Conservation (phyloP, 805 yeast species). For the Pichia eremophila region DNA sequence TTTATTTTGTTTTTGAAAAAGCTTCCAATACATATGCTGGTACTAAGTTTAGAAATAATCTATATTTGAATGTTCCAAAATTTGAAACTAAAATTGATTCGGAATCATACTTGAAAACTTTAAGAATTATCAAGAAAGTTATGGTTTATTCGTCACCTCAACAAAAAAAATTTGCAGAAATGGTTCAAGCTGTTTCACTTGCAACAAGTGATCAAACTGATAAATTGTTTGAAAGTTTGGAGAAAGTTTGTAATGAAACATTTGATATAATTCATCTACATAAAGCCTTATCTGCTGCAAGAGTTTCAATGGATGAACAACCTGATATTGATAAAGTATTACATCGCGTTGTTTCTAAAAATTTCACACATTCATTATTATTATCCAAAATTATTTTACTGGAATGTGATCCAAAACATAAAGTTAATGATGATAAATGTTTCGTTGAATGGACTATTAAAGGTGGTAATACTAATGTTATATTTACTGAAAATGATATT, state of each 20-base stretch:
- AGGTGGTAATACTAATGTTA: constrained; percentile 64
- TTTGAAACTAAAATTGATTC: constrained; percentile 65
- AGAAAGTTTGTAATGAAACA: constrained; percentile 5
- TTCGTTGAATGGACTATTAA: constrained; percentile 48
- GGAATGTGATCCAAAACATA: constrained; percentile 19
- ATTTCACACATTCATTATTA: constrained; percentile 34
- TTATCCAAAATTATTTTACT: constrained; percentile 31
- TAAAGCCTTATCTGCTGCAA: constrained; percentile 32
- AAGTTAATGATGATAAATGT: constrained; percentile 11
- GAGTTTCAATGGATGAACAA: constrained; percentile 31
- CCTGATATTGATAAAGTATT: constrained; percentile 25
- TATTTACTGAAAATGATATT: constrained; percentile 52
- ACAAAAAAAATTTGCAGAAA: constrained; percentile 45
- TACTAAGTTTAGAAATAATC: constrained; percentile 29
- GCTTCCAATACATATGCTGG: constrained; percentile 33
- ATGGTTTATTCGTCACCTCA: constrained; percentile 60
- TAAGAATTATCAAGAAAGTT: constrained; percentile 51
- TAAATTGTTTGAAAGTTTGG: constrained; percentile 11
- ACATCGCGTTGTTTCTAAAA: constrained; percentile 28
- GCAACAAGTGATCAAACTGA: constrained; percentile 58
- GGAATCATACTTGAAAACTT: constrained; percentile 58
- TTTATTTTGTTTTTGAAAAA: constrained; percentile 50
- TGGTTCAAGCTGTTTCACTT: constrained; percentile 55
- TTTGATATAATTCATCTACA: constrained; percentile 7
- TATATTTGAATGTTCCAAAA: constrained; percentile 61